Conservation (phyloP, 306 rosid genomes). For the Gastrolobium bilobum region DNA sequence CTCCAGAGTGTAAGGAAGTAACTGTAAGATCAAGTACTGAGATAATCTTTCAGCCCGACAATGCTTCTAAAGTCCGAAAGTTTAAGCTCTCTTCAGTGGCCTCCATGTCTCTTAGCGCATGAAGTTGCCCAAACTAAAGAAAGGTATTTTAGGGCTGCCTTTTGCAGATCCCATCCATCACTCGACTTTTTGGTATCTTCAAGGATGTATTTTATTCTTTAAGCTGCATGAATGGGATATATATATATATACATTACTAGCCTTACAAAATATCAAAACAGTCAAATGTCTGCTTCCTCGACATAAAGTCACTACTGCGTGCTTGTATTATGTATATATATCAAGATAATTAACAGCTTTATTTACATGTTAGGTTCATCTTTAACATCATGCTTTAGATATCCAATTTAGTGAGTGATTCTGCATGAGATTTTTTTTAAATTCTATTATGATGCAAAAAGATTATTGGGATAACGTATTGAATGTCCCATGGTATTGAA, state of each 20-base stretch:
- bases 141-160: slow-evolving; percentile 6
- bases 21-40: slow-evolving; percentile 82
- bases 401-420: background rate
- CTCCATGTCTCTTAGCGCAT: slow-evolving; percentile 84
- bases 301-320: slow-evolving; percentile 4
- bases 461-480: background rate
- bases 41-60: slow-evolving; percentile 72
- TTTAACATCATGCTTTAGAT: background rate
- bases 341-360: slow-evolving; percentile 15
- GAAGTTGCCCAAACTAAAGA: slow-evolving; percentile 39
- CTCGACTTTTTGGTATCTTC: background rate
- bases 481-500: background rate
- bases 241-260: slow-evolving; percentile 21
- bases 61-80: slow-evolving; percentile 68
- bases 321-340: slow-evolving; percentile 23
- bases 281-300: background rate
- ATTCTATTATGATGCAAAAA: background rate
- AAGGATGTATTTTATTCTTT: background rate
- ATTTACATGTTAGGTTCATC: background rate
- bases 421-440: background rate
- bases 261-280: slow-evolving; percentile 11
- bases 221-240: slow-evolving; percentile 11
- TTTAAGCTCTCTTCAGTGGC: slow-evolving; percentile 77
- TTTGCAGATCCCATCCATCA: background rate
- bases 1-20: slow-evolving; percentile 77